Conservation (phyloP, 2,329 filamentous ascomycete genomes). For the Sclerotinia trifoliorum region DNA sequence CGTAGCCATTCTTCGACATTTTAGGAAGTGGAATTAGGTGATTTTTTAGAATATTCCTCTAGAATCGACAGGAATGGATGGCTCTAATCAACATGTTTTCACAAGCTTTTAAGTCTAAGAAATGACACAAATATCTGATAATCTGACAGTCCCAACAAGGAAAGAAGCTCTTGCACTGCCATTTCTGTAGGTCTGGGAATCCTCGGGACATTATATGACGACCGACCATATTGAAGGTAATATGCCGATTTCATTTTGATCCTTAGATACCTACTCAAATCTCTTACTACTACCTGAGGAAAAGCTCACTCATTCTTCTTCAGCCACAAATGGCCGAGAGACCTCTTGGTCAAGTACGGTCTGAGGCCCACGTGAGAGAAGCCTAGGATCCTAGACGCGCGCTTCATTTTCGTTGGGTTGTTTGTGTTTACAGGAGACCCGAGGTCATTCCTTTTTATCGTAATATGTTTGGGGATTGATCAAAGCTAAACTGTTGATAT, state of each 20-base stretch:
- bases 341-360: background rate
- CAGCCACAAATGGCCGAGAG: background rate
- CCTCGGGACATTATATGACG: background rate
- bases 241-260: background rate
- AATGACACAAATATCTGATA: background rate
- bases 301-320: background rate
- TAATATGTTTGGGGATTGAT: background rate
- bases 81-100: background rate
- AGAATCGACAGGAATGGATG: background rate
- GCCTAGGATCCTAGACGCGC: background rate
- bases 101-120: background rate
- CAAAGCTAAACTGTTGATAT: background rate
- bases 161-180: background rate
- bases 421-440: background rate
- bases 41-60: too few relatives aligned
- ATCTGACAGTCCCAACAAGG: background rate
- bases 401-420: background rate
- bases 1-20: background rate
- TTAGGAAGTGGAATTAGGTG: background rate
- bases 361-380: background rate
- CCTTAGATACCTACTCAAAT: background rate
- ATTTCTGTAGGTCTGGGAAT: background rate
- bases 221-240: background rate
- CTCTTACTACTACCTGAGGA: background rate
- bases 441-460: background rate